Conservation (phyloP, 768 basidiomycete genomes). For the Suillus discolor region DNA sequence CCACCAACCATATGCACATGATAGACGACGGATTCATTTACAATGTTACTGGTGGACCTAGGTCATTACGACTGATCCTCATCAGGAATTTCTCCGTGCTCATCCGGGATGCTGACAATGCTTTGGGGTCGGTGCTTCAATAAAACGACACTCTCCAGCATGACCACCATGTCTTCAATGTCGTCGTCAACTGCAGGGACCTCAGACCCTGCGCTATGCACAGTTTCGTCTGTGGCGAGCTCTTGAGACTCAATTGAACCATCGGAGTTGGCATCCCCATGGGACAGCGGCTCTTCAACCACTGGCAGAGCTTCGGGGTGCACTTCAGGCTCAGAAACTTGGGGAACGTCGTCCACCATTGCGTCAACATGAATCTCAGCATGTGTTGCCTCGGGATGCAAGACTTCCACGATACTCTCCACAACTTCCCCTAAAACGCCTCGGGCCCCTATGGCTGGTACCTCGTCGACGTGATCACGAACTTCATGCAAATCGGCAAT, state of each 20-base stretch:
- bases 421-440: conserved; percentile 16
- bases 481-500: conserved; percentile 21
- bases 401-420: conserved; percentile 11
- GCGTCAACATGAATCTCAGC: neutral
- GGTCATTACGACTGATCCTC: conserved; percentile 42
- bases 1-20: conserved; percentile 24
- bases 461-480: conserved; percentile 20
- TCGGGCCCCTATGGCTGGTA: neutral
- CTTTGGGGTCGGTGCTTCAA: conserved; percentile 44
- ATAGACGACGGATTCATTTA: conserved; percentile 21
- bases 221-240: conserved; percentile 2
- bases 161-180: conserved; percentile 65
- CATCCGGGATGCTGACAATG: conserved; percentile 54
- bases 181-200: conserved; percentile 37
- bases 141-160: conserved; percentile 50
- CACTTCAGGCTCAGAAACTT: conserved; percentile 6
- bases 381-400: conserved; percentile 11
- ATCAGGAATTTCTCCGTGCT: conserved; percentile 56
- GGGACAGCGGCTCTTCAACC: conserved; percentile 9
- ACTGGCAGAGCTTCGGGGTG: conserved; percentile 8
- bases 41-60: conserved; percentile 13
- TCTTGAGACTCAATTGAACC: conserved; percentile 16
- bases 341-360: neutral
- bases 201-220: neutral
- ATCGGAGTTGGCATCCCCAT: conserved; percentile 1